phyloP scores from a whole-genome alignment of 805 yeast genomes.

The Grigorovia yakushimaensis region DNA sequence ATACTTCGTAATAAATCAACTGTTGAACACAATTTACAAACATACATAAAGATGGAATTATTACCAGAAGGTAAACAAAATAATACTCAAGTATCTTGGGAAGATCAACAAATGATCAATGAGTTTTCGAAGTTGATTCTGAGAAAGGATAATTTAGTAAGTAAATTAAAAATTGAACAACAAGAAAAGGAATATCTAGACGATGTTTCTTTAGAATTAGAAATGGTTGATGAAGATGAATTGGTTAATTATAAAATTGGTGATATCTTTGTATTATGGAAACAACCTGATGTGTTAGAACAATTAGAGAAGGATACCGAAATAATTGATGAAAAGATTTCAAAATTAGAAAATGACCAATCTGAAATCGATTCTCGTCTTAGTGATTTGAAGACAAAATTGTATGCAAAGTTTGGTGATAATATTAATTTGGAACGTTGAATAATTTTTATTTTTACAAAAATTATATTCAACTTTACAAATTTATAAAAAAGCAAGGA shows the following conservation, averaged over 20 bases:
- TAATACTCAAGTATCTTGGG: constrained; percentile 34
- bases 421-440: constrained; percentile 74
- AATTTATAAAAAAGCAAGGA: too few species aligned
- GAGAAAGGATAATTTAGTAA: constrained; percentile 50
- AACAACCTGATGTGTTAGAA: constrained; percentile 55
- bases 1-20: too few species aligned
- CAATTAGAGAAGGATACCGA: constrained; percentile 57
- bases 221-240: constrained; percentile 72
- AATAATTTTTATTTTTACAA: too few species aligned
- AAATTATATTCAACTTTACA: neutral
- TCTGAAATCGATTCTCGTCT: constrained; percentile 46
- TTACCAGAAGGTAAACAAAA: constrained; percentile 36
- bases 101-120: constrained; percentile 84
- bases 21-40: neutral
- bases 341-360: constrained; percentile 36
- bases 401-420: constrained; percentile 83
- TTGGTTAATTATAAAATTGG: constrained; percentile 71
- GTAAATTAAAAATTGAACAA: constrained; percentile 38
- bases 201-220: constrained; percentile 77
- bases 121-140: constrained; percentile 75
- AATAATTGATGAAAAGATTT: constrained; percentile 41
- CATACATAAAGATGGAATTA: constrained; percentile 15
- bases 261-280: constrained; percentile 60
- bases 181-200: constrained; percentile 82
- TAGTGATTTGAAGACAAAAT: constrained; percentile 51